Conservation (phyloP, 2,329 filamentous ascomycete genomes). For the Arthrobotrys pseudoclavata region DNA sequence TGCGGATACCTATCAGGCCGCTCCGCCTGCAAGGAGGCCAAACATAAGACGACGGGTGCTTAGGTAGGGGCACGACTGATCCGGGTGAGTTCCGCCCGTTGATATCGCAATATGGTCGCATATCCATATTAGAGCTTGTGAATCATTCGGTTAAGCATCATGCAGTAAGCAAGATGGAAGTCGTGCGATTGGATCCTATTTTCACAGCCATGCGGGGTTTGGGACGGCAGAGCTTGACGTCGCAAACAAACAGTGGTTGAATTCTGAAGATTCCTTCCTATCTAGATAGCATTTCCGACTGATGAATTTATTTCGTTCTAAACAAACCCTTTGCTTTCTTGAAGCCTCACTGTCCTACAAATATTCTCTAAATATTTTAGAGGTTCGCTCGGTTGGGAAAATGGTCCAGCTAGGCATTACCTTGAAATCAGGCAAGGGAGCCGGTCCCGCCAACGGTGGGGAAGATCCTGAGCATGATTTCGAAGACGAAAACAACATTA, state of each 20-base stretch:
- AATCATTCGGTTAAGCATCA: constrained; percentile 15
- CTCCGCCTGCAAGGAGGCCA: constrained; percentile 1
- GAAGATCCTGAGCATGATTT: constrained; percentile 2
- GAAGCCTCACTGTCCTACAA: neutral
- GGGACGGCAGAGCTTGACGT: neutral
- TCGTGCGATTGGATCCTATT: constrained; percentile 4
- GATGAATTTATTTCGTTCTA: neutral
- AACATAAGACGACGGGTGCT: constrained; percentile 17
- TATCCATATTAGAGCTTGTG: neutral
- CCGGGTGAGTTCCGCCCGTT: constrained; percentile 18
- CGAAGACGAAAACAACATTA: constrained; percentile 2
- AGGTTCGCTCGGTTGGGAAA: neutral
- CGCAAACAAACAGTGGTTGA: neutral
- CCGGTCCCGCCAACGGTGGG: neutral
- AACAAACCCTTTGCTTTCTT: neutral
- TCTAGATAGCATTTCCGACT: neutral
- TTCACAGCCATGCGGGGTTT: constrained; percentile 3
- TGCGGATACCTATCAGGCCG: constrained; percentile 8
- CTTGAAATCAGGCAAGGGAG: neutral
- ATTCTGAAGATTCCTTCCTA: neutral
- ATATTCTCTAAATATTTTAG: neutral
- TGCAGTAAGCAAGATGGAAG: constrained; percentile 14
- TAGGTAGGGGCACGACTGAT: neutral
- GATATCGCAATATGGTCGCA: neutral
- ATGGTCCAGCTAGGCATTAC: constrained; percentile 8